A percentile compares a stretch with the other conserved stretches of the same genome.
Evolutionary conservation across 805 yeast genomes (phyloP).

Genomic region (Pichia occidentalis): DNA sequence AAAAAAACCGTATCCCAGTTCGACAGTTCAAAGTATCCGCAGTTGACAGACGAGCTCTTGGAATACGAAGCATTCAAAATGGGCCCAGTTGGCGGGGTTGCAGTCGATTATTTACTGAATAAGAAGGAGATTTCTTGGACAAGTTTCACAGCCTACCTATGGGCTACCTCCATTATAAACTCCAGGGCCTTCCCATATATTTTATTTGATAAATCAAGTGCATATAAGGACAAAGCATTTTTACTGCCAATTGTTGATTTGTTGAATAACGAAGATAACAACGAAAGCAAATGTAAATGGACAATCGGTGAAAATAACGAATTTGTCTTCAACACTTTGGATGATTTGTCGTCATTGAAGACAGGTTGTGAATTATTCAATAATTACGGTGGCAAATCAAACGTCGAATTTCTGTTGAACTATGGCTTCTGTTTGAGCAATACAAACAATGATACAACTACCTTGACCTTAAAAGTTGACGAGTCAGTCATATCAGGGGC

Average conservation of each 20-base stretch:
- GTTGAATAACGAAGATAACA: constrained; percentile 58
- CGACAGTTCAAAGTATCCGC: constrained; percentile 13
- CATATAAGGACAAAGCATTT: constrained; percentile 45
- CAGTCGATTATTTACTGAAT: constrained; percentile 15
- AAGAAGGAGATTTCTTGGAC: constrained; percentile 42
- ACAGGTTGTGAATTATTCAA: constrained; percentile 62
- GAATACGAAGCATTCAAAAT: constrained; percentile 23
- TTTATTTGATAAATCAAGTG: constrained; percentile 35
- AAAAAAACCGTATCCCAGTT: constrained; percentile 22
- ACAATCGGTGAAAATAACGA: constrained; percentile 19
- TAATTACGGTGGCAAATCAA: constrained; percentile 72
- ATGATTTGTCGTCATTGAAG: constrained; percentile 26
- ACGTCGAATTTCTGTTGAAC: constrained; percentile 57
- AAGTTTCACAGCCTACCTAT: constrained; percentile 59
- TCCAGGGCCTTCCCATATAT: constrained; percentile 80
- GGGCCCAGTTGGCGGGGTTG: constrained; percentile 17
- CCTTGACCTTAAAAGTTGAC: constrained; percentile 56
- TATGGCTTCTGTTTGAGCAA: constrained; percentile 67
- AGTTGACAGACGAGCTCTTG: constrained; percentile 16
- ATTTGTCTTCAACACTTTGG: constrained; percentile 34
- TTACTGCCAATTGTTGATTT: constrained; percentile 74
- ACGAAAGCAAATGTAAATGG: constrained; percentile 58
- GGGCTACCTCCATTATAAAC: constrained; percentile 66
- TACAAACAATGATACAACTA: constrained; percentile 48
- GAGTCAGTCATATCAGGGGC: constrained; percentile 19